Evolutionary conservation across 176 grass and related monocot species (phyloP).

Genomic region (sorghum (Sorghum bicolor)): Sorghum_bicolor_NCBIv3 NC_012871.2:15110001-15110500

Average conservation of each 20-base stretch:
- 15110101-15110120: background rate
- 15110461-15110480: background rate
- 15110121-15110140: background rate
- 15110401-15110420: background rate
- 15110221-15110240: background rate
- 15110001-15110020: background rate
- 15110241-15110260: background rate
- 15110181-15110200: background rate
- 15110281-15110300: background rate
- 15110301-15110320: background rate
- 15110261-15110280: background rate
- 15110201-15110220: slow-evolving; percentile 22
- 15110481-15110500: background rate
- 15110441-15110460: background rate
- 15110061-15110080: background rate
- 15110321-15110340: background rate
- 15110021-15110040: background rate
- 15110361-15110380: background rate
- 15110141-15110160: background rate
- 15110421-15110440: background rate
- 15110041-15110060: background rate
- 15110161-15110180: slow-evolving; percentile 12
- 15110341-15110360: background rate
- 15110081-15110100: background rate
- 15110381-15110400: background rate